A percentile compares a stretch with the other conserved stretches of the same genome.
Evolutionary conservation across 1,284 basidiomycete species (phyloP).

Genomic region (Tilletia walkeri): DNA sequence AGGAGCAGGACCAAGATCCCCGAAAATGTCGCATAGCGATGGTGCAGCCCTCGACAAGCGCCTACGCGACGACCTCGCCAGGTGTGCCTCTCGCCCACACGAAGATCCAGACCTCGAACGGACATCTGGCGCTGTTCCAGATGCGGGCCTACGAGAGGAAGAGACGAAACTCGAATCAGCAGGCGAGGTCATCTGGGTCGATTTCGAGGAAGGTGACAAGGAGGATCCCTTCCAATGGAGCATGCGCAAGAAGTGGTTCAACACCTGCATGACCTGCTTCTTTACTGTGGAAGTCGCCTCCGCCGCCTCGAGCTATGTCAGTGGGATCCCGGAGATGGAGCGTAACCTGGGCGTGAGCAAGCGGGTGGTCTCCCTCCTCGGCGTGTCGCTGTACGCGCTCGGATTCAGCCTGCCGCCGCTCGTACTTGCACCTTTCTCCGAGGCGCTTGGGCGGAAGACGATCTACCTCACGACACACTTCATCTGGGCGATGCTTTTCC

Average conservation of each 20-base stretch:
- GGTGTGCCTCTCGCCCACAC: too few species aligned
- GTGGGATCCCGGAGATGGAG: constrained; percentile 66
- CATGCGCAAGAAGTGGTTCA: constrained; percentile 62
- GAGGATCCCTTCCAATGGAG: constrained; percentile 65
- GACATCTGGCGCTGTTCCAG: constrained; percentile 21
- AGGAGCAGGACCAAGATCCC: too few species aligned
- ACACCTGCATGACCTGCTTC: constrained; percentile 65
- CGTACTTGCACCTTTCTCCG: constrained; percentile 66
- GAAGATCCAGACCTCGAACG: constrained; percentile 27
- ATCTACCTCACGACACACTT: constrained; percentile 66
- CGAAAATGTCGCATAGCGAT: too few species aligned
- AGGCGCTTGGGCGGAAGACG: constrained; percentile 72
- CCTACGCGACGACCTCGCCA: too few species aligned
- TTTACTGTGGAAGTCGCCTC: constrained; percentile 61
- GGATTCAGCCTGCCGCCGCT: constrained; percentile 72
- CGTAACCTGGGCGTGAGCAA: constrained; percentile 65
- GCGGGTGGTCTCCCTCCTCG: constrained; percentile 65
- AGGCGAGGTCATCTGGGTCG: constrained; percentile 60
- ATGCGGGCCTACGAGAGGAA: background rate
- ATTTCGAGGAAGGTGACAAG: constrained; percentile 61
- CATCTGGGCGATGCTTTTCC: constrained; percentile 47
- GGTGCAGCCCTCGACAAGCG: too few species aligned
- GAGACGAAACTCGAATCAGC: background rate
- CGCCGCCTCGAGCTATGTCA: constrained; percentile 62
- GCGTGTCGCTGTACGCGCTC: constrained; percentile 61